A percentile compares a stretch with the other conserved stretches of the same genome.
phyloP scores from a whole-genome alignment of 768 basidiomycete species.

The Calocybe gangraenosa region DNA sequence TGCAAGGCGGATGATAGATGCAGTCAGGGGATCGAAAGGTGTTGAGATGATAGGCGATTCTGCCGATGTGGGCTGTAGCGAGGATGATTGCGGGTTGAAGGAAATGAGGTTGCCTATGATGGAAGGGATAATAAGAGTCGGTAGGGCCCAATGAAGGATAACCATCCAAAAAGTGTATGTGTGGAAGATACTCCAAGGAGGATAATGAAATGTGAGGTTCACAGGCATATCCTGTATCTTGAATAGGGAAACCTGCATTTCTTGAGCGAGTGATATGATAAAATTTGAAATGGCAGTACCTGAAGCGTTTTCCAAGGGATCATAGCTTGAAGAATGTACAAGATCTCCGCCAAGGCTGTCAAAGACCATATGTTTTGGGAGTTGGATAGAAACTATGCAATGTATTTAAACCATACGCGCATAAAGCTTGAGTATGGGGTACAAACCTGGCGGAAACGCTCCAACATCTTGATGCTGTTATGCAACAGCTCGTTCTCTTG shows the following conservation, averaged over 20 bases:
- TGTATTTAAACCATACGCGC: conserved; percentile 4
- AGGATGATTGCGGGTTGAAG: conserved; percentile 41
- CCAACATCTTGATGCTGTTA: conserved; percentile 31
- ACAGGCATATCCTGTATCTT: conserved; percentile 13
- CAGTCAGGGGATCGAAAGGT: conserved; percentile 59
- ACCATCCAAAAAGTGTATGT: conserved; percentile 47
- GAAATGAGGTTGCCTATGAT: conserved; percentile 58
- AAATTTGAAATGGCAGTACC: conserved; percentile 26
- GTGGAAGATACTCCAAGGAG: conserved; percentile 42
- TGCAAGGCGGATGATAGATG: conserved; percentile 61
- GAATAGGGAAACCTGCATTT: conserved; percentile 25
- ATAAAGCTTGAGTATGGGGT: not conserved
- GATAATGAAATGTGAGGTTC: conserved; percentile 38
- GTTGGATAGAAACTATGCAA: conserved; percentile 54
- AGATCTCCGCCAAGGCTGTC: conserved; percentile 49
- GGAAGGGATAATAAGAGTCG: conserved; percentile 55
- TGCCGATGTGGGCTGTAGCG: conserved; percentile 5
- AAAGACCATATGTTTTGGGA: conserved; percentile 58
- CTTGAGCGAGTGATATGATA: not conserved
- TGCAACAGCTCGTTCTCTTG: conserved; percentile 31
- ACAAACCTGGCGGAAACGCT: conserved; percentile 34
- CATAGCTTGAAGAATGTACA: conserved; percentile 46
- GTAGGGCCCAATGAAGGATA: conserved; percentile 59
- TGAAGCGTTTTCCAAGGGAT: conserved; percentile 49
- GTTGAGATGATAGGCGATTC: conserved; percentile 17